Evolutionary conservation across 805 yeast genomes (phyloP), one percentile per base, ranked within the genome.

Genomic region (Ogataea siamensis): DNA sequence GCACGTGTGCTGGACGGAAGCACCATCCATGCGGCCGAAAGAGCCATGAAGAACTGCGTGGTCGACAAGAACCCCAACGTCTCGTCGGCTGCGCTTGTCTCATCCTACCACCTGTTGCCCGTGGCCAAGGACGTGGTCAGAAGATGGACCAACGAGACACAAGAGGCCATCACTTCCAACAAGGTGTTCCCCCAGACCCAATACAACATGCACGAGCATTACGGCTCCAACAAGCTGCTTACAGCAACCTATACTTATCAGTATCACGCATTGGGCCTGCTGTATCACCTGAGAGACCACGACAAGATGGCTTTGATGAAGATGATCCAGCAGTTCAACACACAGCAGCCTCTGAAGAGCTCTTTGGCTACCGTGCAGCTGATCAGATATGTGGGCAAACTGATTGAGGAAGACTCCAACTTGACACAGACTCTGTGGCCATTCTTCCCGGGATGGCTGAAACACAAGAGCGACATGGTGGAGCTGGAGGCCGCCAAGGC

Each of bases 241-340:
- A 68, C 78, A 12, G 79, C 91, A 29, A 78, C 94, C 14, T 80
- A 74, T 63, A 83, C 87, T 71, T 75, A 95, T 42, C 98, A 93
- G 69, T 93, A 91, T 66, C 98, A 93, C 63, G 97, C 99, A 3
- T 70, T 93, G 50, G 97, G 96, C 16, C 73, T 93, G 53, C 68
- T 94, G 51, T 89, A 88, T 61, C 84, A 85, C 52, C 73, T 93
- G 63, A 79, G 94, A 61, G 82, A 82, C 54, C 95, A 84, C 61
- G 99, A 93, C 60, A 82, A 84, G 53, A 87, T 93, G 91, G 95
- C 97, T 2, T 70, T 93, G 54, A 76, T 87, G 74, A 91, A 91
- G 63, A 71, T 93, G 69, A 83, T 89, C 54, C 87, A 88, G 54
- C 86, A 87, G 43, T 78, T 85, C 53, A 71, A 70, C 28, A 64